Evolutionary conservation across 1,139 yeast genomes (phyloP).

Genomic region (Debaryomyces sp.): DNA sequence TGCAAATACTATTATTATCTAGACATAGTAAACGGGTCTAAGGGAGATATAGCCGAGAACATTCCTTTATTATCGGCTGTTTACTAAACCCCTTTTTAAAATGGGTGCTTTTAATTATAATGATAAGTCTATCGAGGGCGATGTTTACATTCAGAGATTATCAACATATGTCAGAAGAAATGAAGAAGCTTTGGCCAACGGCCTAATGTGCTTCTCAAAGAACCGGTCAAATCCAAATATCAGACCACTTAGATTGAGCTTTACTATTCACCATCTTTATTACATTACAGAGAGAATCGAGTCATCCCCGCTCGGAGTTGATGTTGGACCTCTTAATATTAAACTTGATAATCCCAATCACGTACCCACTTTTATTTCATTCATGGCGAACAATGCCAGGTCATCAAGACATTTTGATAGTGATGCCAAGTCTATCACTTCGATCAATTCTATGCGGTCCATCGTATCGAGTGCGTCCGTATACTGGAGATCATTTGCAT

Average conservation of each 20-base stretch:
- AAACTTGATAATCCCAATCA: constrained; percentile 60
- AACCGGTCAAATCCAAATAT: constrained; percentile 28
- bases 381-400: constrained; percentile 52
- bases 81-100: not conserved
- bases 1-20: not conserved
- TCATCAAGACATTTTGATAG: constrained; percentile 50
- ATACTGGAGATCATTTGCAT: constrained; percentile 44
- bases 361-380: constrained; percentile 57
- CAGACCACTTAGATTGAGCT: constrained; percentile 57
- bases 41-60: not conserved
- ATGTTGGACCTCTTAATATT: constrained; percentile 65
- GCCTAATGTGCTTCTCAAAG: constrained; percentile 45
- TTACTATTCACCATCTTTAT: constrained; percentile 66
- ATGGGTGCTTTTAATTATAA: constrained; percentile 25
- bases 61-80: not conserved
- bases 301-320: constrained; percentile 52
- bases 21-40: not conserved
- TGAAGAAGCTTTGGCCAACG: constrained; percentile 50
- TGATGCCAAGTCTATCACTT: constrained; percentile 62
- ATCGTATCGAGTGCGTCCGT: constrained; percentile 50
- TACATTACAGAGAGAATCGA: constrained; percentile 61
- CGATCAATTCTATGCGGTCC: constrained; percentile 65
- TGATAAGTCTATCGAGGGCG: constrained; percentile 44
- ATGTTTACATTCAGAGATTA: constrained; percentile 43
- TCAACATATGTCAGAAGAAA: constrained; percentile 44